A percentile compares a stretch with the other conserved stretches of the same genome.
phyloP scores from a whole-genome alignment of 352 stramenopile genomes.

The Phytophthora cajani region DNA sequence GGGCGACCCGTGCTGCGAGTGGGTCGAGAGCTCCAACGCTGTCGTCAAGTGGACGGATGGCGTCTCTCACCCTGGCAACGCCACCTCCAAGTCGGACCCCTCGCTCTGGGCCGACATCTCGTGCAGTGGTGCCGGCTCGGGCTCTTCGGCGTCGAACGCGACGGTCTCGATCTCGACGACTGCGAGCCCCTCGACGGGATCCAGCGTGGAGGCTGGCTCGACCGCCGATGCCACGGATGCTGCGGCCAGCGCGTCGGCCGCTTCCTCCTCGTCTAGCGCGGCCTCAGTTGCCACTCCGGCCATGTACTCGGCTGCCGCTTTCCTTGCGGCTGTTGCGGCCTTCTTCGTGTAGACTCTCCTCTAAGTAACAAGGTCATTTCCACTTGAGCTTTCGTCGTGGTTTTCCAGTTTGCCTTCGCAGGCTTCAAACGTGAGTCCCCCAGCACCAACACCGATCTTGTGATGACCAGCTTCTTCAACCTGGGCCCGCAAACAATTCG shows the following conservation, averaged over 20 bases:
- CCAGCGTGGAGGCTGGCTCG: constrained; percentile 19
- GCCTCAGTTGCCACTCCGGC: constrained; percentile 24
- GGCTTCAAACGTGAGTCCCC: no score
- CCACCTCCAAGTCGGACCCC: constrained; percentile 30
- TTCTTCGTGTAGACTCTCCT: constrained; percentile 31
- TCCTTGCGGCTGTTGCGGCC: constrained; percentile 7
- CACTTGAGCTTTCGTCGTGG: background rate
- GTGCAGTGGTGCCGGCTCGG: constrained; percentile 12
- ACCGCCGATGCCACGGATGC: constrained; percentile 7
- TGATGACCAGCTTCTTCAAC: background rate
- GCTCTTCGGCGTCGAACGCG: constrained; percentile 20
- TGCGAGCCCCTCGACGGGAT: constrained; percentile 4
- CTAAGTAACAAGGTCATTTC: constrained; percentile 3
- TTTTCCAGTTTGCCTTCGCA: no score
- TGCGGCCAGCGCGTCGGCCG: constrained; percentile 5
- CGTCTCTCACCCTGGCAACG: constrained; percentile 45
- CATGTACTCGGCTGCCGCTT: constrained; percentile 23
- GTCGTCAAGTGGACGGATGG: constrained; percentile 30
- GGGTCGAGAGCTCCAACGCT: constrained; percentile 38
- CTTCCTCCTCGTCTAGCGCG: constrained; percentile 22
- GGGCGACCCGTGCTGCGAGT: constrained; percentile 83
- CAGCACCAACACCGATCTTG: background rate
- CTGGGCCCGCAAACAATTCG: background rate
- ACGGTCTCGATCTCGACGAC: constrained; percentile 15
- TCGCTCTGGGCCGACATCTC: constrained; percentile 42